These are phyloP conservation scores for Dianthus caryophyllus DNA, from an alignment of 148 eudicot species.

Conservation along the genomic window DNA sequence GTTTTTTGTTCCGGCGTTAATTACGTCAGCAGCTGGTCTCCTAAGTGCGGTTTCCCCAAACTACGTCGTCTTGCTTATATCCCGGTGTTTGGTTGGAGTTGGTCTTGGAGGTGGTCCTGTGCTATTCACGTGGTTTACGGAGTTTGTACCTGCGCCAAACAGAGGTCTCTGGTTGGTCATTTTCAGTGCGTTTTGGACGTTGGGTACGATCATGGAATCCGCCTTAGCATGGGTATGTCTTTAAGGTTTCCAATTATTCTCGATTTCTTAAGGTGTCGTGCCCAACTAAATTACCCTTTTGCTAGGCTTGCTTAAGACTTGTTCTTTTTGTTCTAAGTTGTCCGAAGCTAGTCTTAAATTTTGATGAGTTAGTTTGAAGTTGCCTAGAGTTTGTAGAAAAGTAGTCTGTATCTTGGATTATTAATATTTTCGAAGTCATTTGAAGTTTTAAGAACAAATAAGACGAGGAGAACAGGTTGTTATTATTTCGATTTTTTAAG, in stretches of 20 bases:
- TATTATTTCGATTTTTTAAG: background rate
- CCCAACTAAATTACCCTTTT: too few species aligned
- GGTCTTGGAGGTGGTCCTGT: constrained; percentile 34
- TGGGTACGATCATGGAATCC: constrained; percentile 26
- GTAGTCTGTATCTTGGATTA: too few species aligned
- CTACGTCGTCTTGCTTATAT: constrained; percentile 21
- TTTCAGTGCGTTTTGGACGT: constrained; percentile 33
- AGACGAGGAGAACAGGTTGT: too few species aligned
- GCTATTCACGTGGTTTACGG: constrained; percentile 25
- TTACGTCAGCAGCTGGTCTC: constrained; percentile 30
- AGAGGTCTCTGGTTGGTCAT: constrained; percentile 33
- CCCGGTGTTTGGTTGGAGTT: constrained; percentile 34
- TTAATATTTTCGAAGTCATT: too few species aligned
- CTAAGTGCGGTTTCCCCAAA: constrained; percentile 32
- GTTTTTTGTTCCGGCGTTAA: constrained; percentile 23
- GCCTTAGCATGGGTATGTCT: constrained; percentile 33
- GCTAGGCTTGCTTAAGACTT: background rate
- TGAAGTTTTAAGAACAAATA: too few species aligned
- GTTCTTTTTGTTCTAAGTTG: too few species aligned
- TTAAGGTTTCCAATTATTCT: background rate
- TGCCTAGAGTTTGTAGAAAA: too few species aligned
- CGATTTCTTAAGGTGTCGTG: too few species aligned
- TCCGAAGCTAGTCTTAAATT: too few species aligned
- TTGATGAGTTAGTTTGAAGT: too few species aligned
- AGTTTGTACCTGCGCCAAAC: constrained; percentile 32